Evolutionary conservation across 306 rosid species (phyloP).

Genomic region (Begonia masoniana): DNA sequence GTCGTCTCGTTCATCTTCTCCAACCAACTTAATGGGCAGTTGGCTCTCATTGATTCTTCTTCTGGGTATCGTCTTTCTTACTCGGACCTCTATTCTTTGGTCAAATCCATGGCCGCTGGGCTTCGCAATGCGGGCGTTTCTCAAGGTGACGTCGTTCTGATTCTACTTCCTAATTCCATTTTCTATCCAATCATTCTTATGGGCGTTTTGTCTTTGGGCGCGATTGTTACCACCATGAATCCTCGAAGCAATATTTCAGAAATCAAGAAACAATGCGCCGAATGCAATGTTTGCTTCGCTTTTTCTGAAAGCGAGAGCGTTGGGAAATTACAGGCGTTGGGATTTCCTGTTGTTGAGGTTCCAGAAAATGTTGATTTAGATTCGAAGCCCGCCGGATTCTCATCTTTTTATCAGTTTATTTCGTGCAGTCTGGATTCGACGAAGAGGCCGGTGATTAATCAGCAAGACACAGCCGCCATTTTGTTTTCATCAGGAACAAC

Average conservation of each 20-base stretch:
- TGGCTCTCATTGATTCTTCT: constrained; percentile 63
- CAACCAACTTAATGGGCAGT: constrained; percentile 37
- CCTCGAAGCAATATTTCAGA: constrained; percentile 51
- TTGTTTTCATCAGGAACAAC: constrained; percentile 82
- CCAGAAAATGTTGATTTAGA: constrained; percentile 31
- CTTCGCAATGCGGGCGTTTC: constrained; percentile 48
- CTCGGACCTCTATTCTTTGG: constrained; percentile 33
- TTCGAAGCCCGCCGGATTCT: constrained; percentile 16
- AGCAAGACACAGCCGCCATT: constrained; percentile 65
- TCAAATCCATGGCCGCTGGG: constrained; percentile 59
- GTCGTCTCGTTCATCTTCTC: constrained; percentile 59
- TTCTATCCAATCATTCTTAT: constrained; percentile 52
- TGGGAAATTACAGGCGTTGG: constrained; percentile 23
- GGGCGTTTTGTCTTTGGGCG: constrained; percentile 47
- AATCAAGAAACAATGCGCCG: constrained; percentile 35
- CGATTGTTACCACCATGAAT: constrained; percentile 50
- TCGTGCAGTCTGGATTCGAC: constrained; percentile 19
- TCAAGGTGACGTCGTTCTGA: constrained; percentile 49
- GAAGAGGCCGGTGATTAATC: constrained; percentile 41
- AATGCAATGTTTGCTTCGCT: constrained; percentile 34
- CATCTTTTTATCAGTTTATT: constrained; percentile 27
- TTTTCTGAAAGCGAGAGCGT: constrained; percentile 31
- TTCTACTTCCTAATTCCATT: constrained; percentile 63
- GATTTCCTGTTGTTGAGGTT: constrained; percentile 39
- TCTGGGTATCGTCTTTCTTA: constrained; percentile 52